Percentiles rank a stretch among this genome's conserved stretches.
phyloP scores from a whole-genome alignment of 2,329 filamentous ascomycete species.

The Juglanconis sp. region DNA sequence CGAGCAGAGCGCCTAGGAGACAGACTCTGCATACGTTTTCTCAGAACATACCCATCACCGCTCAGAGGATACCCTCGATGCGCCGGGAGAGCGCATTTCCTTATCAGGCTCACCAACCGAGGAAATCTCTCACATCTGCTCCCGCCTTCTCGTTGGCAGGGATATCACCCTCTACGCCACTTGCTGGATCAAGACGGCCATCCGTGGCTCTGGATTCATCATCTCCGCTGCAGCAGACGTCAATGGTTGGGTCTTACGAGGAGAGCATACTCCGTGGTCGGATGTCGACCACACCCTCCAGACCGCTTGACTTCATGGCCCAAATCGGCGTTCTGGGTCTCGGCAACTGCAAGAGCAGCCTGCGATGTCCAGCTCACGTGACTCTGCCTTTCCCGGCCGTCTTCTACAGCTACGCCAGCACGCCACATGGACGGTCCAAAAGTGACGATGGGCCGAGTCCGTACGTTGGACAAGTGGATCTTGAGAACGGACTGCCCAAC shows the following conservation, averaged over 20 bases:
- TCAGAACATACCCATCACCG: slow-evolving; percentile 13
- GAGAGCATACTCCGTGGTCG: slow-evolving; percentile 91
- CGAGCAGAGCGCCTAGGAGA: slow-evolving; percentile 47
- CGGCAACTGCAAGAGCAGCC: slow-evolving; percentile 80
- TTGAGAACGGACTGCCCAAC: slow-evolving; percentile 73
- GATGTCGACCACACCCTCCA: slow-evolving; percentile 95
- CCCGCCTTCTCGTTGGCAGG: slow-evolving; percentile 40
- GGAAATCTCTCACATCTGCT: slow-evolving; percentile 68
- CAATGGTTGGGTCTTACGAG: slow-evolving; percentile 97
- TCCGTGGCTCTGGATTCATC: slow-evolving; percentile 74
- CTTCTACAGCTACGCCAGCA: slow-evolving; percentile 86
- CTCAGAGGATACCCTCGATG: slow-evolving; percentile 36
- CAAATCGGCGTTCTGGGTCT: slow-evolving; percentile 91
- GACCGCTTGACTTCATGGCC: slow-evolving; percentile 86
- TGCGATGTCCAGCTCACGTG: slow-evolving; percentile 86
- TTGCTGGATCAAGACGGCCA: slow-evolving; percentile 56
- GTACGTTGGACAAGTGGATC: slow-evolving; percentile 88
- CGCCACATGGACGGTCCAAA: slow-evolving; percentile 59
- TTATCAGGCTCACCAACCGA: slow-evolving; percentile 76
- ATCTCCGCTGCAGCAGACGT: slow-evolving; percentile 74
- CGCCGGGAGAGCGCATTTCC: slow-evolving; percentile 60
- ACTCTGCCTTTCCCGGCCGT: slow-evolving; percentile 89
- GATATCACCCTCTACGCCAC: slow-evolving; percentile 38
- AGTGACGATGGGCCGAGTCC: slow-evolving; percentile 86
- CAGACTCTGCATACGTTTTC: slow-evolving; percentile 60